Evolutionary conservation across 192 early-diverging fungal species (phyloP), one percentile per base, ranked within the genome.

Genomic region (Mortierella alpina): DNA sequence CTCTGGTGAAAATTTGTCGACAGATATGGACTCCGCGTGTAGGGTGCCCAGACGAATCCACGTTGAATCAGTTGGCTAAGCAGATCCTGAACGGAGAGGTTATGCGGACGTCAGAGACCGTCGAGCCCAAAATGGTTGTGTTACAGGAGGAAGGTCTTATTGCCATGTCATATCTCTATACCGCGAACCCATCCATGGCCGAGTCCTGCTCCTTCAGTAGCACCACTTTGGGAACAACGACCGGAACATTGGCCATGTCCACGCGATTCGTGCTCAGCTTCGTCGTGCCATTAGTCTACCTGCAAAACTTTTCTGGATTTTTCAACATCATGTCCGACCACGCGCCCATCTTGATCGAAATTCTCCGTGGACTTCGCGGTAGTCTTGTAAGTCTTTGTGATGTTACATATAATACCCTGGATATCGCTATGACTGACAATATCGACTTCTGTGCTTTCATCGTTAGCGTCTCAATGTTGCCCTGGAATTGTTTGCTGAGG

Each of bases 71-170:
- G 18, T 79, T 86, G 56, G 85, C 83, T 12, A 83, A 86, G 61
- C 87, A 88, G 49, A 77, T 88, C 44, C 63, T 88, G 62, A 88
- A 86, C 52, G 87, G 87, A 4, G 87, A 88, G 48, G 86, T 88
- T 53, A 84, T 85, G 50, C 70, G 87, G 13, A 68, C 68, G 15
- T 66, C 72, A 1, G 68, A 80, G 8, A 64, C 69, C 8, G 69
- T 86, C 8, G 87, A 88, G 52, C 72, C 87, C 14, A 88, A 88
- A 65, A 84, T 86, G 72, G 69, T 88, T 1, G 76, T 88, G 5
- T 70, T 88, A 4, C 82, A 84, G 14, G 83, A 82, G 62, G 78
- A 82, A 73, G 83, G 78, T 82, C 66, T 80, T 20, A 67, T 80
- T 52, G 77, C 77, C 7, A 63, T 80, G 69, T 80, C 77, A 5